Conservation (phyloP, 1,139 yeast species). For the Scheffersomyces parashehatae region DNA sequence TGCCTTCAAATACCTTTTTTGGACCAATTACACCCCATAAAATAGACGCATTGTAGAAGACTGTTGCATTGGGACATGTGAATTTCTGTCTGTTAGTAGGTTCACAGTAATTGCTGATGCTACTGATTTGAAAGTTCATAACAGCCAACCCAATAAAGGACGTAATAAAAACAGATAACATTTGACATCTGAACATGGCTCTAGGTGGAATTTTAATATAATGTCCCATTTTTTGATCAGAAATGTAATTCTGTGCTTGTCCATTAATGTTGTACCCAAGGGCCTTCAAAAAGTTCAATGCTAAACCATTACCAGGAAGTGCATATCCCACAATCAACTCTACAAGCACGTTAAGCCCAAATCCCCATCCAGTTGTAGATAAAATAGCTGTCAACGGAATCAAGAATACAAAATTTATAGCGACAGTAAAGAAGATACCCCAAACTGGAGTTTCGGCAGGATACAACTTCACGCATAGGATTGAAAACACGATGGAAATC, state of each 20-base stretch:
- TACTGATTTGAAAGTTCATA: constrained; percentile 51
- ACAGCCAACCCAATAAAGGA: constrained; percentile 54
- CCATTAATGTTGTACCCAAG: constrained; percentile 48
- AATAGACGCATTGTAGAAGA: constrained; percentile 56
- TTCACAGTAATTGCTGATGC: constrained; percentile 49
- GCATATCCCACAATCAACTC: constrained; percentile 42
- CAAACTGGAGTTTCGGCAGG: constrained; percentile 42
- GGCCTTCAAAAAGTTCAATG: constrained; percentile 37
- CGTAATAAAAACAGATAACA: constrained; percentile 43
- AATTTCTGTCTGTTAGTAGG: constrained; percentile 41
- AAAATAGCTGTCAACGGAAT: constrained; percentile 39
- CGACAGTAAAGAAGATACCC: constrained; percentile 29
- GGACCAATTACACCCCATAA: constrained; percentile 73
- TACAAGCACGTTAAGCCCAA: constrained; percentile 41
- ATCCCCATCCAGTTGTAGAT: constrained; percentile 38
- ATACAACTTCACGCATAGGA: constrained; percentile 29
- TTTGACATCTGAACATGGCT: constrained; percentile 60
- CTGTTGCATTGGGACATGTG: constrained; percentile 48
- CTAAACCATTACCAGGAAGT: constrained; percentile 40
- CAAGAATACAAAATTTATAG: constrained; percentile 35
- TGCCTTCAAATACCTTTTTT: constrained; percentile 43
- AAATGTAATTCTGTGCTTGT: constrained; percentile 59
- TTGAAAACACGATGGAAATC: constrained; percentile 18
- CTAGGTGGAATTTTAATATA: constrained; percentile 62
- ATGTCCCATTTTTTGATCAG: constrained; percentile 61